These are phyloP conservation scores for Phaeosphaeria sp. DNA, from an alignment of 2,329 filamentous ascomycete genomes.

Conservation along the genomic window DNA sequence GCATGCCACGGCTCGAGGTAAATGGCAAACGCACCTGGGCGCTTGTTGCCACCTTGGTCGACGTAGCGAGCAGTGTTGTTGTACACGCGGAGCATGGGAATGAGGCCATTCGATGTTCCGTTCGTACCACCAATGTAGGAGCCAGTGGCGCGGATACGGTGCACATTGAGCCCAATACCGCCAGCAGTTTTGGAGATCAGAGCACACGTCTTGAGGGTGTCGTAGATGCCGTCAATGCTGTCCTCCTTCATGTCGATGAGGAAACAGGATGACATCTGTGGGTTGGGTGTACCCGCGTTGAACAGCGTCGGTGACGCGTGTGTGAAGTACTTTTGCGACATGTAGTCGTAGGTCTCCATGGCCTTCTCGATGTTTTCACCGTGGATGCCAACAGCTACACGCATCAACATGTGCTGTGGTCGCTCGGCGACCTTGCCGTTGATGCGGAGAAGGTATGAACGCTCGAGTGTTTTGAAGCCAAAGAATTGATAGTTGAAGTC, in stretches of 20 bases:
- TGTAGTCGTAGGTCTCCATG: constrained; percentile 97
- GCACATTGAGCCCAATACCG: constrained; percentile 94
- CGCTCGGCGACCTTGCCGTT: constrained; percentile 96
- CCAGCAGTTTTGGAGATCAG: constrained; percentile 99
- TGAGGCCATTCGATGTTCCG: constrained; percentile 94
- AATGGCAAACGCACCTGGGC: constrained; percentile 96
- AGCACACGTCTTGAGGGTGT: constrained; percentile 97
- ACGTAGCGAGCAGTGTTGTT: constrained; percentile 99
- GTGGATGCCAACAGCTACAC: constrained; percentile 96
- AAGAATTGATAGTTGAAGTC: constrained; percentile 99
- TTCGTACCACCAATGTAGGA: constrained; percentile 99
- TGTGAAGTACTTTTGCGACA: constrained; percentile 99
- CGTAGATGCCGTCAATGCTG: constrained; percentile 99
- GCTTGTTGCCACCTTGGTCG: constrained; percentile 99
- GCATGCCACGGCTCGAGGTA: constrained; percentile 99
- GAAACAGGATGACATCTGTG: constrained; percentile 97
- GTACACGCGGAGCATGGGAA: constrained; percentile 98
- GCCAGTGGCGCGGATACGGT: constrained; percentile 95
- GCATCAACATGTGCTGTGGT: constrained; percentile 99
- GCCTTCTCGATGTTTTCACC: constrained; percentile 93
- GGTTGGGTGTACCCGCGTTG: constrained; percentile 93
- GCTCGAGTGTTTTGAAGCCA: constrained; percentile 98
- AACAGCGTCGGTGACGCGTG: constrained; percentile 98
- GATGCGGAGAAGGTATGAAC: constrained; percentile 95
- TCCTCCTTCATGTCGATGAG: constrained; percentile 99